Conservation (phyloP, 352 stramenopile species). For the Phytophthora citricola region DNA sequence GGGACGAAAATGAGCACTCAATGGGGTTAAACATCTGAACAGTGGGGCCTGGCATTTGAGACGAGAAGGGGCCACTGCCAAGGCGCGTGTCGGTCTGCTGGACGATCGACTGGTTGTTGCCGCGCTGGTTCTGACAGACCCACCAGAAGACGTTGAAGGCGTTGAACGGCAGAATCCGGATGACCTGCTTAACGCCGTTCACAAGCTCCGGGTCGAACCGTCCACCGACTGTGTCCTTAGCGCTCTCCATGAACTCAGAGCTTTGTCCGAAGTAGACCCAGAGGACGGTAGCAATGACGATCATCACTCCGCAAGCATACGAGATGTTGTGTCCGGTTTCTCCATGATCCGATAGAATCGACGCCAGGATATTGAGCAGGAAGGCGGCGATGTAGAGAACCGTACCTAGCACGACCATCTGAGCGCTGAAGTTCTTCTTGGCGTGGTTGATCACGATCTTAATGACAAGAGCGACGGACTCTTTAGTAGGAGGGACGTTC, state of each 20-base stretch:
- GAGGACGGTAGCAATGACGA: conserved; percentile 37
- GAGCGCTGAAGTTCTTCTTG: conserved; percentile 32
- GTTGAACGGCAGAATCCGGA: conserved; percentile 37
- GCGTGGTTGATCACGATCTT: conserved; percentile 41
- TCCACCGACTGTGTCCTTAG: conserved; percentile 49
- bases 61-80: conserved; percentile 35
- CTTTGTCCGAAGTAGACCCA: conserved; percentile 58
- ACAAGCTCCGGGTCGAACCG: conserved; percentile 48
- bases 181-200: conserved; percentile 60
- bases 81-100: conserved; percentile 68
- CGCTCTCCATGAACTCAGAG: conserved; percentile 50
- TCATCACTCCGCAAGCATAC: conserved; percentile 45
- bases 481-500: conserved; percentile 40
- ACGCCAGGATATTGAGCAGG: conserved; percentile 60
- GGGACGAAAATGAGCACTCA: conserved; percentile 48
- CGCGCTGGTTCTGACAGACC: conserved; percentile 62
- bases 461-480: conserved; percentile 52
- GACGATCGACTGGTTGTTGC: conserved; percentile 73
- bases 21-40: conserved; percentile 60
- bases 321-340: conserved; percentile 50
- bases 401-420: conserved; percentile 44
- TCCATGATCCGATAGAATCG: conserved; percentile 47
- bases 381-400: conserved; percentile 44
- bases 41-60: conserved; percentile 55
- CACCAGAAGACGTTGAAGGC: conserved; percentile 70